Evolutionary conservation across 768 basidiomycete genomes (phyloP).

Genomic region (Pleurotus cornucopiae): DNA sequence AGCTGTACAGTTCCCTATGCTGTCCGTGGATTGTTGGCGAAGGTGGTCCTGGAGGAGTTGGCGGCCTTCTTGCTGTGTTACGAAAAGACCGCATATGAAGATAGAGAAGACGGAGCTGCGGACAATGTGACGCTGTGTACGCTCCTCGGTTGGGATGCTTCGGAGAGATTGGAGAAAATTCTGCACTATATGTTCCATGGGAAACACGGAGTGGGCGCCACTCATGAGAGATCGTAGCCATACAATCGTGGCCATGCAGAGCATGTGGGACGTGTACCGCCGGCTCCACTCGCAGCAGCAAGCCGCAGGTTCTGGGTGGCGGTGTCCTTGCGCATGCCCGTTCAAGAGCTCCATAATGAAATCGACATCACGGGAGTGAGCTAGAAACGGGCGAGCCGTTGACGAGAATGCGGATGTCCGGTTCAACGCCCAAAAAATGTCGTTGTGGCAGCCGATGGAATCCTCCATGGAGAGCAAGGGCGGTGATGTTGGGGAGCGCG

Average conservation of each 20-base stretch:
- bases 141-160: slow-evolving; percentile 24
- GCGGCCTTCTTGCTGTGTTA: slow-evolving; percentile 43
- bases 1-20: slow-evolving; percentile 60
- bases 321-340: not conserved
- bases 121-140: slow-evolving; percentile 49
- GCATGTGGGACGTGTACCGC: slow-evolving; percentile 50
- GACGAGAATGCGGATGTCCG: not conserved
- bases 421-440: slow-evolving; percentile 65
- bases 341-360: not conserved
- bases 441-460: slow-evolving; percentile 84
- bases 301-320: not conserved
- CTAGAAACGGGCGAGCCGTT: not conserved
- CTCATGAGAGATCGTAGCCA: slow-evolving; percentile 77
- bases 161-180: slow-evolving; percentile 48
- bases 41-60: slow-evolving; percentile 41
- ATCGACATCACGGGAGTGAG: not conserved
- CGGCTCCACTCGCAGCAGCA: slow-evolving; percentile 28
- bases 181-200: slow-evolving; percentile 46
- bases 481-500: slow-evolving; percentile 12
- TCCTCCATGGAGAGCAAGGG: slow-evolving; percentile 63
- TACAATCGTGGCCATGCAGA: slow-evolving; percentile 64
- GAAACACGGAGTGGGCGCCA: slow-evolving; percentile 63
- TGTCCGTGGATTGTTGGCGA: slow-evolving; percentile 44
- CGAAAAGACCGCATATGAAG: slow-evolving; percentile 68
- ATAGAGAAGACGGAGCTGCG: slow-evolving; percentile 77